Percentiles rank a stretch among this genome's conserved stretches.
These are phyloP conservation scores for Candida germanica DNA, from an alignment of 805 yeast genomes.

Conservation along the genomic window DNA sequence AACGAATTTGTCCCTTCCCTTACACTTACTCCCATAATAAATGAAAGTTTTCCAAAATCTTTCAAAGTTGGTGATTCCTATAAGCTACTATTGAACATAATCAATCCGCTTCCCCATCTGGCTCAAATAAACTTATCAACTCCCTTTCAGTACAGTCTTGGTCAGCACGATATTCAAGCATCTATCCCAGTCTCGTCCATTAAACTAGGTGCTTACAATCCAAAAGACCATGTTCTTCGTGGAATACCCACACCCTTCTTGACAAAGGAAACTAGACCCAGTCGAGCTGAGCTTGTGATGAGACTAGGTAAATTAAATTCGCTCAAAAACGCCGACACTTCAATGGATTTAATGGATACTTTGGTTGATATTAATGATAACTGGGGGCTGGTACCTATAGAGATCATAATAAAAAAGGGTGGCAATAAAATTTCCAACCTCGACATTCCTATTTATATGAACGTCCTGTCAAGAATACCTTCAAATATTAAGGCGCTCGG, in stretches of 20 bases:
- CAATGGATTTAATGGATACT: slow-evolving; percentile 15
- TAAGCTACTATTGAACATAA: slow-evolving; percentile 24
- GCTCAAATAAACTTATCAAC: slow-evolving; percentile 22
- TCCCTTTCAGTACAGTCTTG: slow-evolving; percentile 15
- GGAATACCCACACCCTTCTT: slow-evolving; percentile 34
- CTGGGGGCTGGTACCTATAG: slow-evolving; percentile 36
- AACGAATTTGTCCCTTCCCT: slow-evolving; percentile 32
- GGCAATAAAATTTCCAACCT: slow-evolving; percentile 10
- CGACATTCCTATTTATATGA: slow-evolving; percentile 29
- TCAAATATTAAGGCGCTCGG: slow-evolving; percentile 15
- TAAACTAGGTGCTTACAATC: slow-evolving; percentile 17
- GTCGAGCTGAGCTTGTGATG: slow-evolving; percentile 30
- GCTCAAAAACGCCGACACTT: slow-evolving; percentile 9
- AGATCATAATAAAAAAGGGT: slow-evolving; percentile 9
- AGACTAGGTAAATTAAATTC: slow-evolving; percentile 16
- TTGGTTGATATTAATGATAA: slow-evolving; percentile 25
- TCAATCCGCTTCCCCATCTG: slow-evolving; percentile 28
- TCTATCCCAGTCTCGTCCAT: slow-evolving; percentile 26
- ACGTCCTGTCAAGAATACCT: slow-evolving; percentile 25
- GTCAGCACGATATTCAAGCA: slow-evolving; percentile 9
- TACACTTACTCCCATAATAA: slow-evolving; percentile 15
- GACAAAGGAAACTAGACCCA: slow-evolving; percentile 24
- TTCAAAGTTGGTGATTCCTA: slow-evolving; percentile 1
- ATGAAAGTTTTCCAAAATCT: slow-evolving; percentile 2
- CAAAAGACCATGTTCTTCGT: slow-evolving; percentile 22